Conservation (phyloP, 345 rosid species). For the Pistacia integerrima region DNA sequence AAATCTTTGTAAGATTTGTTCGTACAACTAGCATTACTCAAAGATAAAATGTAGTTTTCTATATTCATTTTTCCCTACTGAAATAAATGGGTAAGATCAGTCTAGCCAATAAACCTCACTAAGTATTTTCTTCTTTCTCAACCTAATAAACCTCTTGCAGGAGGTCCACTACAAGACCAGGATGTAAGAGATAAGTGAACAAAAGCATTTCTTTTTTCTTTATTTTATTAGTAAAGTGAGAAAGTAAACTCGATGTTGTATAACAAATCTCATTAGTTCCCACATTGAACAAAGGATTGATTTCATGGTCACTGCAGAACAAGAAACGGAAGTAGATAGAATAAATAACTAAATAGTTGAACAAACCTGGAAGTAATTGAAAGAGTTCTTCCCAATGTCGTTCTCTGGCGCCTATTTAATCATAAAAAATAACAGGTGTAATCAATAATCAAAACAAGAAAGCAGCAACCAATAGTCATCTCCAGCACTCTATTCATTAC, state of each 20-base stretch:
- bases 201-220: too few relatives aligned
- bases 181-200: background rate
- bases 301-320: background rate
- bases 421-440: slow-evolving; percentile 4
- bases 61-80: too few relatives aligned
- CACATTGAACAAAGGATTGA: background rate
- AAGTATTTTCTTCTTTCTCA: too few relatives aligned
- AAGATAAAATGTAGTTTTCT: too few relatives aligned
- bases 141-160: background rate
- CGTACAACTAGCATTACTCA: too few relatives aligned
- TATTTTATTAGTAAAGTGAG: background rate
- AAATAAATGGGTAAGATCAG: too few relatives aligned
- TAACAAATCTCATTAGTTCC: background rate
- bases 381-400: slow-evolving; percentile 89
- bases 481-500: background rate
- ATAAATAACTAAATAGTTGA: background rate
- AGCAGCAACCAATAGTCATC: background rate
- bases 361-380: slow-evolving; percentile 88
- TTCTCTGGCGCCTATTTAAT: slow-evolving; percentile 71
- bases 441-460: background rate
- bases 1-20: too few relatives aligned
- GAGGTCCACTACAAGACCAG: background rate
- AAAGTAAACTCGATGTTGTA: background rate
- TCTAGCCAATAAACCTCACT: too few relatives aligned
- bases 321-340: too few relatives aligned